phyloP scores from a whole-genome alignment of 495 filamentous ascomycete genomes.

The Neurospora africana region DNA sequence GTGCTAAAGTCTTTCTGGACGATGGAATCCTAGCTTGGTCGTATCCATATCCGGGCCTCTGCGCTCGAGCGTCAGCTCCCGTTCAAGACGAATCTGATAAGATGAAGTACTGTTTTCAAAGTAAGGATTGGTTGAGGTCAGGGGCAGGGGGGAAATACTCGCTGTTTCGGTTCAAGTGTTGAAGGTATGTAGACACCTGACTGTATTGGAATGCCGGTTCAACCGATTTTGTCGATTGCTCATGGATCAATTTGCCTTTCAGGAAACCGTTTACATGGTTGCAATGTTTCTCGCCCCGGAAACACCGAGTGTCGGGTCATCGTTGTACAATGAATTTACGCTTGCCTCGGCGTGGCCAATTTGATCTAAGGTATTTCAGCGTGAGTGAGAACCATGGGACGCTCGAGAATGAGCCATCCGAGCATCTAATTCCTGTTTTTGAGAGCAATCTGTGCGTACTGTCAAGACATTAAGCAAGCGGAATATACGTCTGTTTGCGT shows the following conservation, averaged over 20 bases:
- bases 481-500: neutral
- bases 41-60: neutral
- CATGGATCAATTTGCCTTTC: neutral
- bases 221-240: neutral
- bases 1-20: neutral
- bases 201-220: neutral
- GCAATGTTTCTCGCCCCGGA: neutral
- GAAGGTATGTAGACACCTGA: neutral
- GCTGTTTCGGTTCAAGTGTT: neutral
- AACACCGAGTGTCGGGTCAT: neutral
- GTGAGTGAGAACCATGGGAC: neutral
- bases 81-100: neutral
- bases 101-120: neutral
- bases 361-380: neutral
- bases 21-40: neutral
- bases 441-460: neutral
- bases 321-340: neutral
- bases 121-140: neutral
- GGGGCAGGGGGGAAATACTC: neutral
- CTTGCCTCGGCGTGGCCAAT: neutral
- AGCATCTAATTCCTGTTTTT: neutral
- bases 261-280: neutral
- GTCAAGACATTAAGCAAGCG: neutral
- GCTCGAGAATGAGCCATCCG: neutral
- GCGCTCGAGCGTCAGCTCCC: neutral